Evolutionary conservation across 805 yeast genomes (phyloP), one percentile per base, ranked within the genome.

Genomic region (Candida yuanshanica): DNA sequence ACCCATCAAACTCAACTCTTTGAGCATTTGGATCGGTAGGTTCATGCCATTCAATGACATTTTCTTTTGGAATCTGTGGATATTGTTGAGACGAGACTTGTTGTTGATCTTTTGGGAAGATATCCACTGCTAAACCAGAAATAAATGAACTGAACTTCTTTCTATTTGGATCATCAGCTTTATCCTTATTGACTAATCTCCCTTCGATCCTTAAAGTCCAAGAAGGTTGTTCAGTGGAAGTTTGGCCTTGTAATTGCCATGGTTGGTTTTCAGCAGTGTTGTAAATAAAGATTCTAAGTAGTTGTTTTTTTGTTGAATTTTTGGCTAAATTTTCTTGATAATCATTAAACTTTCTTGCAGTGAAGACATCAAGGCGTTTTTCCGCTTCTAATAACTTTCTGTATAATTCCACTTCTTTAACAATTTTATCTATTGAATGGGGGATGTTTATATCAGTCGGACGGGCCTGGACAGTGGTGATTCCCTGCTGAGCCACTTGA

Each of bases 141-240:
- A 93, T 70, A 53, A 87, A 86, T 3, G 90, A 73, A 47, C 89
- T 81, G 63, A 90, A 85, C 51, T 82, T 80, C 23, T 74, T 71
- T 53, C 82, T 72, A 4, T 51, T 49, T 3, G 75, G 68, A 32
- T 70, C 74, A 21, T 70, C 75, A 1, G 70, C 70, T 9, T 70
- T 65, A 38, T 68, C 72, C 7, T 58, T 58, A 52, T 79, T 77
- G 16, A 90, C 65, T 20, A 87, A 65, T 44, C 90, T 70, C 12
- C 99, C 99, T 62, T 93, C 98, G 20, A 93, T 75, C 43, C 95
- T 72, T 49, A 91, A 71, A 1, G 93, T 83, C 97, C 97, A 91
- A 1, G 76, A 59, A 3, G 86, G 74, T 34, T 70, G 77, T 4
- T 52, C 57, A 32, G 42, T 25, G 16, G 46, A 46, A 35, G 43